Base-by-base conservation (phyloP, 2,329 filamentous ascomycete genomes). In the Basipetospora sp. region DNA sequence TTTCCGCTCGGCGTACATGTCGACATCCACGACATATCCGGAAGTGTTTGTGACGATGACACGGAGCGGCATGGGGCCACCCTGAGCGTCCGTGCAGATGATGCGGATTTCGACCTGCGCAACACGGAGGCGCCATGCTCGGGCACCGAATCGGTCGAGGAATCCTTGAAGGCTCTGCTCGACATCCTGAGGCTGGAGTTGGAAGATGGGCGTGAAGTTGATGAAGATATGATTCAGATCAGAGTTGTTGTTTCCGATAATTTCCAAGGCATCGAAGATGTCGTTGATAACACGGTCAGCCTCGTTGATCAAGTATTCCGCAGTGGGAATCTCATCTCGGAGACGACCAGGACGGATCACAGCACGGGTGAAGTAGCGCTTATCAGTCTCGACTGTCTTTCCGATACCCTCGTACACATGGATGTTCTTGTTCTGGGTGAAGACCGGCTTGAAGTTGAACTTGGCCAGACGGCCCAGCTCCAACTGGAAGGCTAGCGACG, bases 161-260 rank as follows among this genome's bases (percentile, higher is more conserved):
- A 98, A 98, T 40, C 87, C 87, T 53, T 81, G 85, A 17, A 98
- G 75, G 20, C 85, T 88, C 59, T 92, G 75, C 63, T 96, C 86
- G 13, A 98, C 85, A 63, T 94, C 85, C 42, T 75, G 65, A 3
- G 90, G 87, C 52, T 85, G 71, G 34, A 98, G 75, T 56, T 86
- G 84, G 77, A 98, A 96, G 42, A 94, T 83, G 8, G 87, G 85
- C 0, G 85, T 90, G 67, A 98, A 98, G 73, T 98, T 96, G 71
- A 98, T 90, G 69, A 98, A 98, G 71, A 98, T 90, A 65, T 98
- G 90, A 70, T 98, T 98, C 55, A 98, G 72, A 69, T 98, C 90
- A 36, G 90, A 94, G 66, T 93, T 92, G 67, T 94, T 96, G 71
- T 94, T 94, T 54, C 90, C 90, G 54, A 94, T 92, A 50, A 98